phyloP scores from a whole-genome alignment of 352 stramenopile species.

The Pythium chondricola region DNA sequence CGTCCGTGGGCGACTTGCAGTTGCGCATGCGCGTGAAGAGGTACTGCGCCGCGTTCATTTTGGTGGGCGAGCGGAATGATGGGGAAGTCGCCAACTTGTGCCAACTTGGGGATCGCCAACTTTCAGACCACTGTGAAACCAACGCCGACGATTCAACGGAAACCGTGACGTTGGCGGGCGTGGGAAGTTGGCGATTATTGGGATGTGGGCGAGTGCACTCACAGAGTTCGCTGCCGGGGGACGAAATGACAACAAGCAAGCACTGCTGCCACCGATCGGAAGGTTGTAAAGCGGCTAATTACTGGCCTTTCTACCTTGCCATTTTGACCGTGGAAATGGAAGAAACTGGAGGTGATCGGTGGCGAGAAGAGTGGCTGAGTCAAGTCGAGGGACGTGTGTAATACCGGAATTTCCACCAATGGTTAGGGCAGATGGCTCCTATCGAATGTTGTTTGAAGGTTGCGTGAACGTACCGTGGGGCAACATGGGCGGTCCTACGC shows the following conservation, averaged over 20 bases:
- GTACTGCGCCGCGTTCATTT: conserved; percentile 62
- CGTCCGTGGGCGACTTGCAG: conserved; percentile 50
- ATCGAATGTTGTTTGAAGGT: conserved; percentile 9
- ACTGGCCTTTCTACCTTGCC: background rate
- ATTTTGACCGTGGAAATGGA: conserved; percentile 16
- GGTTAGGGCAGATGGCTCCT: background rate
- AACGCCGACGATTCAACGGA: too few relatives aligned
- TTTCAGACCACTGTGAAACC: too few relatives aligned
- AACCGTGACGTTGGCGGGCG: background rate
- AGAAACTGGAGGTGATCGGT: conserved; percentile 8
- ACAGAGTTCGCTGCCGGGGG: background rate
- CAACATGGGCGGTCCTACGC: background rate
- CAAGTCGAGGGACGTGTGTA: conserved; percentile 14
- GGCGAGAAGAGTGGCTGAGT: conserved; percentile 5
- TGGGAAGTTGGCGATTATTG: conserved; percentile 3
- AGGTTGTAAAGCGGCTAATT: background rate
- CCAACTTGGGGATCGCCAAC: background rate
- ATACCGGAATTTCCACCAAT: conserved; percentile 1
- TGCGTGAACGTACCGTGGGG: conserved; percentile 4
- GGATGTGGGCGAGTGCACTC: conserved; percentile 1
- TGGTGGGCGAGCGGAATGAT: too few relatives aligned
- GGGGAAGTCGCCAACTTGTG: conserved; percentile 1
- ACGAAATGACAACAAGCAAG: background rate
- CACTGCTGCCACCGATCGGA: conserved; percentile 14
- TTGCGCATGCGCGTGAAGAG: conserved; percentile 69